Evolutionary conservation across 257 asterid genomes (phyloP).

Genomic region (Nicotiana benthamiana): DNA sequence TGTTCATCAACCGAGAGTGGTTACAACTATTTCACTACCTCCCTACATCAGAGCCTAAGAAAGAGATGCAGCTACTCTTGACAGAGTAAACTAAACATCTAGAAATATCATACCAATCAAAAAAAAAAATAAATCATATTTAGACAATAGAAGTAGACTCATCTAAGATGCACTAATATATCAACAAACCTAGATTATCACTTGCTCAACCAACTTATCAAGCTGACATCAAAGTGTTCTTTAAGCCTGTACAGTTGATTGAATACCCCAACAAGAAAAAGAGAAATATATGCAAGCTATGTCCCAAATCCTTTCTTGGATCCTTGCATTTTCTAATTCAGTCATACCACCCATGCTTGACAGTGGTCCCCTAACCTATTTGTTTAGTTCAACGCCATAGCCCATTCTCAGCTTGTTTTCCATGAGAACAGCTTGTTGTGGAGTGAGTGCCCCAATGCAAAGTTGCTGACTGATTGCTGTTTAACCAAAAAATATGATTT

Average conservation of each 20-base stretch:
- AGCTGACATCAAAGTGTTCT: not conserved
- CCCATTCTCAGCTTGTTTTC: constrained; percentile 29
- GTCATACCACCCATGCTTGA: constrained; percentile 43
- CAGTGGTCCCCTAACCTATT: constrained; percentile 49
- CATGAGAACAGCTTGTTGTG: constrained; percentile 37
- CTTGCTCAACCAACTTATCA: not conserved
- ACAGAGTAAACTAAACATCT: too few species aligned
- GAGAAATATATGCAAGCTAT: not conserved
- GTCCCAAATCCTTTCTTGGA: not conserved
- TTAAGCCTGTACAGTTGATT: not conserved
- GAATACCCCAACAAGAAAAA: not conserved
- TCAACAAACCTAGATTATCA: not conserved
- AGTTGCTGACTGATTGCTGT: constrained; percentile 26
- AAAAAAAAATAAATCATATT: not conserved
- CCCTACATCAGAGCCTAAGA: too few species aligned
- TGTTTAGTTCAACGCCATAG: constrained; percentile 29
- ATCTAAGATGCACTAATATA: not conserved
- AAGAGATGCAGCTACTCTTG: too few species aligned
- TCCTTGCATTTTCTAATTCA: constrained; percentile 51
- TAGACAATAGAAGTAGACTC: not conserved
- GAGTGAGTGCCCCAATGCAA: constrained; percentile 41
- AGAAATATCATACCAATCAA: not conserved
- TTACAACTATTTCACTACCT: not conserved
- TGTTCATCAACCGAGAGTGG: not conserved
- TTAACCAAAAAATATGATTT: too few species aligned